These are phyloP conservation scores for Arthrinium puccinioides DNA, from an alignment of 2,329 filamentous ascomycete genomes.

Conservation along the genomic window DNA sequence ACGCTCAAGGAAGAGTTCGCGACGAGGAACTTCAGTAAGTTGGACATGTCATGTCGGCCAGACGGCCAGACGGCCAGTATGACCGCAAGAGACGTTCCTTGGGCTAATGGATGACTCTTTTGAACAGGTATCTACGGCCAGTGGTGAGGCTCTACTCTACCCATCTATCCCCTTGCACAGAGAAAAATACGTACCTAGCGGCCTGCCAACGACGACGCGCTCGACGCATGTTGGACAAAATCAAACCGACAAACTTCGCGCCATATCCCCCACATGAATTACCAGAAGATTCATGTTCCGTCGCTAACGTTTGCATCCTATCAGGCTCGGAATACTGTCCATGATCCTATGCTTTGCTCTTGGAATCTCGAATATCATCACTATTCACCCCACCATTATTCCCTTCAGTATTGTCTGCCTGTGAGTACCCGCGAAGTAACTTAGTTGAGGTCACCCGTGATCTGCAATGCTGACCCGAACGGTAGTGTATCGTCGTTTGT, in stretches of 20 bases:
- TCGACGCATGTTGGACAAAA: no score
- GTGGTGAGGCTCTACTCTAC: constrained; percentile 48
- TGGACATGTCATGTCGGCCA: no score
- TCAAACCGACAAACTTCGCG: no score
- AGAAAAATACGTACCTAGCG: no score
- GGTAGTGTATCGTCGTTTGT: constrained; percentile 60
- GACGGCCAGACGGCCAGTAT: constrained; percentile 4
- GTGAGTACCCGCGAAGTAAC: constrained; percentile 27
- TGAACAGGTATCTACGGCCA: constrained; percentile 67
- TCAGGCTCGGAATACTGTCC: constrained; percentile 62
- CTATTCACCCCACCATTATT: constrained; percentile 36
- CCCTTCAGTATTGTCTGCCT: constrained; percentile 42
- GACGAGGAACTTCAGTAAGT: constrained; percentile 68
- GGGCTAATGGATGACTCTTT: constrained; percentile 25
- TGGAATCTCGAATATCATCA: constrained; percentile 62
- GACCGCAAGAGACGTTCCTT: constrained; percentile 12
- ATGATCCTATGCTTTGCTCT: constrained; percentile 66
- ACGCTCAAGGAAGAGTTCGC: constrained; percentile 65
- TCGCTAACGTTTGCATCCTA: neutral
- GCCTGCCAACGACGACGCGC: no score
- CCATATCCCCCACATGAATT: no score
- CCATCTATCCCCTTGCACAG: neutral
- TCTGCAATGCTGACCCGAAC: no score
- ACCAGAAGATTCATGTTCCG: no score
- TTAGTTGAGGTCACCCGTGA: no score